These are phyloP conservation scores for Synchytrium microbalum DNA, from an alignment of 371 early-diverging fungal species.

Conservation along the genomic window DNA sequence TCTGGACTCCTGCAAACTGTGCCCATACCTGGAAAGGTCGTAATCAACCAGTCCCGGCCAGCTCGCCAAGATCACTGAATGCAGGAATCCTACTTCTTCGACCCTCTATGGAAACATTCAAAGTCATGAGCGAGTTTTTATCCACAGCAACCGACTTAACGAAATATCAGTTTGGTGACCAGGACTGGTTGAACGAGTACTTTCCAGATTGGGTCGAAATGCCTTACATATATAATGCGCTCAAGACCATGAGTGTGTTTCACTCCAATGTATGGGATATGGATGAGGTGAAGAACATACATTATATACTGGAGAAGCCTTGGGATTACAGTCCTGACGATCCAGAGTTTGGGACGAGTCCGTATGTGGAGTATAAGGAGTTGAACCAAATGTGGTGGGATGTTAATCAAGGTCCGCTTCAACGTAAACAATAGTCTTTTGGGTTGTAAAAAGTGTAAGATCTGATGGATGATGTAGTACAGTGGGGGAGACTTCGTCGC, in stretches of 20 bases:
- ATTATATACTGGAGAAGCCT: constrained; percentile 1
- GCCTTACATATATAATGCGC: constrained; percentile 45
- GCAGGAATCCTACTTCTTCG: constrained; percentile 44
- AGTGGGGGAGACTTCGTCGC: no score
- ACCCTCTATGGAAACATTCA: constrained; percentile 26
- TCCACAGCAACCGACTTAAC: constrained; percentile 21
- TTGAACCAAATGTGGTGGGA: constrained; percentile 1
- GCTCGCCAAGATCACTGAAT: constrained; percentile 39
- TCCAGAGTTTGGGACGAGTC: background rate
- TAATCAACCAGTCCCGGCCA: background rate
- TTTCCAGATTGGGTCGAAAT: constrained; percentile 35
- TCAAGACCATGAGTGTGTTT: constrained; percentile 39
- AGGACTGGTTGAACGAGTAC: constrained; percentile 48
- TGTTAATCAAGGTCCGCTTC: no score
- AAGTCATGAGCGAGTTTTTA: constrained; percentile 21
- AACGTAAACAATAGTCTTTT: no score
- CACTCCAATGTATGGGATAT: constrained; percentile 41
- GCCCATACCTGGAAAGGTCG: constrained; percentile 25
- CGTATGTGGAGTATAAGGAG: background rate
- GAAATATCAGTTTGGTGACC: constrained; percentile 42
- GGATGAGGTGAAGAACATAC: background rate
- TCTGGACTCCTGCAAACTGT: constrained; percentile 43
- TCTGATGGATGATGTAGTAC: no score
- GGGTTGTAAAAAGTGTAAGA: no score
- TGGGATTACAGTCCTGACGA: background rate